Conservation (phyloP, 805 yeast genomes). For the Lipomyces chichibuensis region DNA sequence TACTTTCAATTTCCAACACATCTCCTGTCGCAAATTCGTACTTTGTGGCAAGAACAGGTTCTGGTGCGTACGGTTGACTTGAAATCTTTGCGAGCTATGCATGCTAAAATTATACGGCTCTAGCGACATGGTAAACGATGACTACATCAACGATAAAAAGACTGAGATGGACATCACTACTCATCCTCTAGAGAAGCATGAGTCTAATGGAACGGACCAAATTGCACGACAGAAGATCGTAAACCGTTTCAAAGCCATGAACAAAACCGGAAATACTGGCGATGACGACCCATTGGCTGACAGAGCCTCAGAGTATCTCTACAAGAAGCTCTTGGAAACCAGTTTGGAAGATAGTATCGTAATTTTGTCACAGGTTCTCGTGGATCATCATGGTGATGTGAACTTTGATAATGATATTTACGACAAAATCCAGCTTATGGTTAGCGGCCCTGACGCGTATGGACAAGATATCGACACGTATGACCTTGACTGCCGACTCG, state of each 20-base stretch:
- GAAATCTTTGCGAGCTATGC: too few species aligned
- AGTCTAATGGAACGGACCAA: slow-evolving; percentile 1
- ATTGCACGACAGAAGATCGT: slow-evolving; percentile 16
- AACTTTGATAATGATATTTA: slow-evolving; percentile 47
- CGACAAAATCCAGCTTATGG: slow-evolving; percentile 18
- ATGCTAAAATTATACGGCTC: too few species aligned
- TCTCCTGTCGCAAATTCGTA: too few species aligned
- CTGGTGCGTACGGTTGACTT: too few species aligned
- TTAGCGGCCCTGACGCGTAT: slow-evolving; percentile 25
- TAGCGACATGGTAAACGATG: background rate
- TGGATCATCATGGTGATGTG: slow-evolving; percentile 53
- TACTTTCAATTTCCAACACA: too few species aligned
- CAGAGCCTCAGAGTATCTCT: slow-evolving; percentile 14
- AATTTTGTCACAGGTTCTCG: slow-evolving; percentile 48
- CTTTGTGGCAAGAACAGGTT: too few species aligned
- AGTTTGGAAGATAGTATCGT: slow-evolving; percentile 47
- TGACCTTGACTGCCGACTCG: slow-evolving; percentile 46
- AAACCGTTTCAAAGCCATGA: slow-evolving; percentile 24
- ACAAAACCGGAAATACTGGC: slow-evolving; percentile 17
- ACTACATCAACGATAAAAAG: background rate
- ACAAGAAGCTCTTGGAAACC: slow-evolving; percentile 17
- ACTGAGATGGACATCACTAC: background rate
- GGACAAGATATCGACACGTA: slow-evolving; percentile 16
- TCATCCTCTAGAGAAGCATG: background rate
- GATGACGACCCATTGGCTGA: slow-evolving; percentile 28